Evolutionary conservation across 2,329 filamentous ascomycete genomes (phyloP).

Genomic region (Beauveria australis): DNA sequence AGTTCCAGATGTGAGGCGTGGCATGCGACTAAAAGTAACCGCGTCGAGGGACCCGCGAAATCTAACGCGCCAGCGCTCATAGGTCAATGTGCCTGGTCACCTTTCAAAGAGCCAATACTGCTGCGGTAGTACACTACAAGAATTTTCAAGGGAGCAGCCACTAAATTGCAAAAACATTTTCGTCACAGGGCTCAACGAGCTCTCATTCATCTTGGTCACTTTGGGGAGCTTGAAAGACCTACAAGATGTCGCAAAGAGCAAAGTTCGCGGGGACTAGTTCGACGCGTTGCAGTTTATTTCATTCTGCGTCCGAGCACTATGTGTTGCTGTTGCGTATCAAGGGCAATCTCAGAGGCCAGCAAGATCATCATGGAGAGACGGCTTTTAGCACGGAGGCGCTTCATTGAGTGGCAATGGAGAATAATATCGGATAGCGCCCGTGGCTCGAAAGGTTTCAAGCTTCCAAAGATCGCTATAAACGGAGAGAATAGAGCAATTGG

Average conservation of each 20-base stretch:
- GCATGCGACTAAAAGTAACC: conserved; percentile 13
- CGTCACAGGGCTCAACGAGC: background rate
- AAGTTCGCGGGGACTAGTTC: background rate
- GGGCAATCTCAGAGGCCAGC: background rate
- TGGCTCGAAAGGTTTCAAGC: background rate
- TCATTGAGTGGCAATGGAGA: background rate
- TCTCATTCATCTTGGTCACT: background rate
- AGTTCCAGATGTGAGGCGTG: conserved; percentile 8
- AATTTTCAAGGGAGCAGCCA: background rate
- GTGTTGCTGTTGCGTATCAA: background rate
- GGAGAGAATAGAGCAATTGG: background rate
- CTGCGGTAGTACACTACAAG: conserved; percentile 8
- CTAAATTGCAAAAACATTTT: background rate
- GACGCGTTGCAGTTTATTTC: background rate
- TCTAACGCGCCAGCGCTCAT: conserved; percentile 11
- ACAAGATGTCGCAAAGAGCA: background rate
- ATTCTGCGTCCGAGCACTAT: background rate
- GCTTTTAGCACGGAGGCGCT: background rate
- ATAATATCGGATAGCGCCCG: background rate
- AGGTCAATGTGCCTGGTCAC: conserved; percentile 4
- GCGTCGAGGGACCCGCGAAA: conserved; percentile 22
- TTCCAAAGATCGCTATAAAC: background rate
- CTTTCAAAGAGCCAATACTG: background rate
- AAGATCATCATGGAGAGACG: background rate
- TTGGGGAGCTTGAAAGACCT: background rate